Conservation (phyloP, 345 rosid species). For the Euphorbia pulcherrima region DNA sequence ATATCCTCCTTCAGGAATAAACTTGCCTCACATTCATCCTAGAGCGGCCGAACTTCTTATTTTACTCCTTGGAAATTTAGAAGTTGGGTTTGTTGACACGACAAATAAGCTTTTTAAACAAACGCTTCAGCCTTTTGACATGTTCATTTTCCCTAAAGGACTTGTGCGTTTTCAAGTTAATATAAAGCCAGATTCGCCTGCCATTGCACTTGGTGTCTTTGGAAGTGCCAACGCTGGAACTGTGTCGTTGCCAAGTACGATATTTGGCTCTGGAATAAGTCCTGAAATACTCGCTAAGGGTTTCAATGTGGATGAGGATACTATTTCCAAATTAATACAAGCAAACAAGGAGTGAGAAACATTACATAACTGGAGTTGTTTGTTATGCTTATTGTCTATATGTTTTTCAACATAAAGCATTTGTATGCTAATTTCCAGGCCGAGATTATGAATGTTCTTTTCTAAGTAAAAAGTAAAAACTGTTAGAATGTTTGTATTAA, state of each 20-base stretch:
- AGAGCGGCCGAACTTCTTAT: slow-evolving; percentile 23
- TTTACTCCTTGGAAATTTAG: slow-evolving; percentile 8
- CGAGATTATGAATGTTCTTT: background rate
- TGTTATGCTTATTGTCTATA: no score
- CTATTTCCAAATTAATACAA: slow-evolving; percentile 22
- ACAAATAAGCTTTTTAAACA: slow-evolving; percentile 20
- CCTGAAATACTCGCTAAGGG: slow-evolving; percentile 22
- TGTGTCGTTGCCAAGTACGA: slow-evolving; percentile 9
- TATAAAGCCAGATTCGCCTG: slow-evolving; percentile 5
- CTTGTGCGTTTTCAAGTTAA: slow-evolving; percentile 30
- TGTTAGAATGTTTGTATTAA: background rate
- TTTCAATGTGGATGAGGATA: slow-evolving; percentile 26
- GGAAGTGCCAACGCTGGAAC: slow-evolving; percentile 25
- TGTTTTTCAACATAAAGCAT: background rate
- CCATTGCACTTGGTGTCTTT: slow-evolving; percentile 17
- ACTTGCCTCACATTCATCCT: slow-evolving; percentile 24
- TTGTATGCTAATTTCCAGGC: background rate
- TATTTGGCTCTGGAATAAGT: slow-evolving; percentile 28
- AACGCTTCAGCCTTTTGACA: slow-evolving; percentile 22
- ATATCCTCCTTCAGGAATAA: slow-evolving; percentile 26
- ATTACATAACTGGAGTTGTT: no score
- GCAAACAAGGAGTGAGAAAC: slow-evolving; percentile 9
- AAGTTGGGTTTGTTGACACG: slow-evolving; percentile 16
- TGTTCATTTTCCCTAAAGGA: slow-evolving; percentile 34
- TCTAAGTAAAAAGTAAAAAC: background rate